Evolutionary conservation across 2,329 filamentous ascomycete genomes (phyloP).

Genomic region (Arthrobotrys iridis): DNA sequence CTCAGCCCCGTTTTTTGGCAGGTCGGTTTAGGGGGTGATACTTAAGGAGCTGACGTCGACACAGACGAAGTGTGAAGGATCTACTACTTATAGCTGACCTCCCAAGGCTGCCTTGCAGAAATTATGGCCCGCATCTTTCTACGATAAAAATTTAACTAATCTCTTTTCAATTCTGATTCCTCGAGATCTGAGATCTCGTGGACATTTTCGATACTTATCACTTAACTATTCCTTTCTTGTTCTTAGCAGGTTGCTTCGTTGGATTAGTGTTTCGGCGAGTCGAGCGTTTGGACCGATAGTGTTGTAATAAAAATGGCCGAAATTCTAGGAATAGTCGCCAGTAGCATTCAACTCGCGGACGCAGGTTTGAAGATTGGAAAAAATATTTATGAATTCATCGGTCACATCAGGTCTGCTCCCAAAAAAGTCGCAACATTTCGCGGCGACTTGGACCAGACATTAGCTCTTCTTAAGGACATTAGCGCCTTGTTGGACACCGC

Average conservation of each 20-base stretch:
- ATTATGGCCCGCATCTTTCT: neutral
- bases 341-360: conserved; percentile 32
- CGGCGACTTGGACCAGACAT: conserved; percentile 14
- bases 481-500: neutral
- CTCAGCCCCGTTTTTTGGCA: neutral
- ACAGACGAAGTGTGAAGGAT: conserved; percentile 3
- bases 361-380: conserved; percentile 18
- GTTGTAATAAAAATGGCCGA: conserved; percentile 38
- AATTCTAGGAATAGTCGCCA: conserved; percentile 28
- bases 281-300: neutral
- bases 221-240: neutral
- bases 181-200: conserved; percentile 6
- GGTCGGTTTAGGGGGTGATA: neutral
- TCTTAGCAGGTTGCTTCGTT: neutral
- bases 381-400: conserved; percentile 28
- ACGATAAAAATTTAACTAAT: conserved; percentile 8
- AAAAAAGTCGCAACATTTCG: conserved; percentile 18
- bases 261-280: neutral
- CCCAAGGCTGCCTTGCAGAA: neutral
- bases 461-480: conserved; percentile 2
- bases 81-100: conserved; percentile 13
- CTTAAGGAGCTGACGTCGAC: neutral
- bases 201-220: neutral
- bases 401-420: conserved; percentile 21
- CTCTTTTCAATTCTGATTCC: conserved; percentile 29